Base-by-base conservation (phyloP, 257 asterid genomes). In the Henckelia pumila region DNA sequence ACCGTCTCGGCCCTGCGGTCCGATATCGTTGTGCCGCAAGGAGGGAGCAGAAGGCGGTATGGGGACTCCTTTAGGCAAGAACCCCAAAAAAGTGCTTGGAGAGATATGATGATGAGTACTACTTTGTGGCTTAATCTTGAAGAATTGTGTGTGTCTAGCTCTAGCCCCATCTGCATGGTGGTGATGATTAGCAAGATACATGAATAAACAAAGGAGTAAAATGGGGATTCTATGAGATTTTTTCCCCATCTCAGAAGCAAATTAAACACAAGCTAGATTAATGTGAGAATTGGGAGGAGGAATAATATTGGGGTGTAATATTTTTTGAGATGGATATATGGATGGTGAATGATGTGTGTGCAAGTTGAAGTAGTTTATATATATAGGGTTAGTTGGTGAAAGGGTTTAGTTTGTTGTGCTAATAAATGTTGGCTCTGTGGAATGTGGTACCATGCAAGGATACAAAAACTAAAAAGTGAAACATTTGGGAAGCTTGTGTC, bases 11-110 rank as follows among this genome's bases (percentile, higher is more conserved):
- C 69, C 67, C 23, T 79, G 61, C 74, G 73, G 20, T 23, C 95
- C 89, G 69, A 88, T 76, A 59, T 44, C 75, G 55, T 90, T 88
- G 79, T 84, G 92, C 71, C 92, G 71, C 11, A 23, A 22, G 21
- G 97, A 90, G 49, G 97, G 95, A 35, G 76, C 89, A 3, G 95
- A 90, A 9, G 95, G 95, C 37, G 97, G 95, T n/a, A 88, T 74
- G 0, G 95, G 95, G 13, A 76, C 72, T 71, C 89, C 92, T 81
- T 84, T 88, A 0, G 95, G 95, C 80, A 90, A 63, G 61, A 63
- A 83, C 20, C 82, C 92, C 8, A n/a, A 74, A 56, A 85, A 75
- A n/a, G n/a, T 37, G 19, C 62, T 29, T 3, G 74, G 69, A 69
- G 76, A 53, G 14, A 21, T 35, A 35, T 35, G 47, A 40, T 40